Evolutionary conservation across 139 green algal species (phyloP), one percentile per base, ranked within the genome.

Genomic region (Tetradesmus lagerheimii): DNA sequence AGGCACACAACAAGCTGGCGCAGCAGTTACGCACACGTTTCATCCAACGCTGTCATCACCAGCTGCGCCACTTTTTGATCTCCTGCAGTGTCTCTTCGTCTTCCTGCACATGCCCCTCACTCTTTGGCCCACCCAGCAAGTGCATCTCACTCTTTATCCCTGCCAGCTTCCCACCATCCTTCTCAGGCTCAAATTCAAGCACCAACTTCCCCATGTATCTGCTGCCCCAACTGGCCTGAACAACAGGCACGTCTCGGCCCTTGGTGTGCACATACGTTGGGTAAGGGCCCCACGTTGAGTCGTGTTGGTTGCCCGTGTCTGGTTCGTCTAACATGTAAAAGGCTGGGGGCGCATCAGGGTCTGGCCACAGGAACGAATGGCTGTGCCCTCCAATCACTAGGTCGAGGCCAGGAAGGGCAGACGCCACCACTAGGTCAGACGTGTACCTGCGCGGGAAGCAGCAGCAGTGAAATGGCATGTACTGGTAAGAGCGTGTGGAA

Each of bases 321-420:
- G 12, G 4, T 16, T 34, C 83, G 45, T 39, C 39, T 84, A 25
- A 87, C 4, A 90, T 80, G 83, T 89, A 62, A 29, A 66, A 89
- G 8, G 66, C 83, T 41, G 83, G 83, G 0, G 83, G 50, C 11
- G 45, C 25, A n/a, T 93, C 43, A 2, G 83, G 62, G 29, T 87
- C 86, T 16, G 38, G 53, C 87, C 89, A 91, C 34, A 93, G 80
- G 82, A 91, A 88, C 27, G 87, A 77, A 80, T 93, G 91, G 18
- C 80, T 90, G 83, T 93, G 91, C 27, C 91, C 91, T 20, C 91
- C 91, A 29, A 93, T 82, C 25, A 93, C 53, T 11, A 92, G 35
- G 45, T 93, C 91, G 5, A 93, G 53, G 15, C 87, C 91, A 43
- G 87, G 77, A 0, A 93, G 66, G 15, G 71, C 31, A 15, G 81